Base-by-base conservation (phyloP, 73 alveolate genomes). In the Uronychia setigera region DNA sequence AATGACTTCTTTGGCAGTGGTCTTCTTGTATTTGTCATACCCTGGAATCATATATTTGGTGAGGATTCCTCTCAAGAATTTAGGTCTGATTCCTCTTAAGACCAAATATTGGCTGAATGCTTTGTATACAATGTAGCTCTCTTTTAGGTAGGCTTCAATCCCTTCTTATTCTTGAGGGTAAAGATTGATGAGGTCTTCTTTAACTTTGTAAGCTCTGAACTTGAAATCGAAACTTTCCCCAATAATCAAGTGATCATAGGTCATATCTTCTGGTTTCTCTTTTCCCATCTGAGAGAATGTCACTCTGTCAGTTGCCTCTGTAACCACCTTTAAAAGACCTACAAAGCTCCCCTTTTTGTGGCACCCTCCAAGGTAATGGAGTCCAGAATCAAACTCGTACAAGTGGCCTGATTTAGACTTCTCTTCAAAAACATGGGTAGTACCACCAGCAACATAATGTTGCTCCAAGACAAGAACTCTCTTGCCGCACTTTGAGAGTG, bases 301-400 rank as follows among this genome's bases (percentile, higher is more conserved):
- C 19, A 46, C 67, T 46, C 67, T 46, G 67, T 46, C 19, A 5
- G 5, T 19, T 5, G 67, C n/a, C 19, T 46, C 67, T 11, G 67
- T 35, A 26, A 1, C 32, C 57, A 30, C 31, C 11, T 1, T n/a
- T 13, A 79, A 26, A 0, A 78, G 26, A 27, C 5, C n/a, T 46
- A 19, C n/a, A 46, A 19, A 19, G 67, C n/a, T 11, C 19, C 5
- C 67, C 19, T 46, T 19, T 19, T 19, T 46, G 5, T 46, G 67
- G 25, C 59, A 30, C 33, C 0, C 88, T 29, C 88, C 88, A 29
- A 82, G 57, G 74, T 82, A 82, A 74, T 82, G 88, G 29, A 82
- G 92, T 26, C 92, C 92, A 13, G 92, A 85, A 78, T 85, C 92
- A 59, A 85, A 85, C 60, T 78, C 87, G 28, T 78, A 85, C 35